A percentile compares a stretch with the other conserved stretches of the same genome.
Evolutionary conservation across 208 protist genomes (phyloP).

Genomic region (Tritrichomonas musculus): DNA sequence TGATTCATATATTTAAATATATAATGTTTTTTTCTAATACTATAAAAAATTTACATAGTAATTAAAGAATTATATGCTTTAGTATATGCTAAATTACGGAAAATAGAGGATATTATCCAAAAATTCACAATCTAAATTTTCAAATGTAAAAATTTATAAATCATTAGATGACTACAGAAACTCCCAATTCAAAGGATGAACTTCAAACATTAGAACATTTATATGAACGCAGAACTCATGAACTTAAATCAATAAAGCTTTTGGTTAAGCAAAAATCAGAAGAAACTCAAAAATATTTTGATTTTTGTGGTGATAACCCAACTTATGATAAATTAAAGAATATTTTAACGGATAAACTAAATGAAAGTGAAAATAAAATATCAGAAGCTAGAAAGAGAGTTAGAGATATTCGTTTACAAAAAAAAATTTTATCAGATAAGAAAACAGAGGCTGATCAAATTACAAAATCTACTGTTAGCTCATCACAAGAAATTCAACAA

Average conservation of each 20-base stretch:
- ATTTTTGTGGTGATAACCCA: background rate
- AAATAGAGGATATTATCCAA: too few relatives aligned
- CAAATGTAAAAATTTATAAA: too few relatives aligned
- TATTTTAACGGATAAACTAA: background rate
- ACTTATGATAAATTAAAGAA: background rate
- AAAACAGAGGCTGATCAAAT: conserved; percentile 14
- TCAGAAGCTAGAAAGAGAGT: background rate
- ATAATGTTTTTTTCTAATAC: too few relatives aligned
- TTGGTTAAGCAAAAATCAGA: conserved; percentile 14
- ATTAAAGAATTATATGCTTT: too few relatives aligned
- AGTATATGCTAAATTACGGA: too few relatives aligned
- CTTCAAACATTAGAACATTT: background rate
- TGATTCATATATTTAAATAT: too few relatives aligned
- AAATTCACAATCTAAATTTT: too few relatives aligned
- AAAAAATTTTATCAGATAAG: background rate
- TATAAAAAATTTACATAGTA: too few relatives aligned
- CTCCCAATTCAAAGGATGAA: too few relatives aligned
- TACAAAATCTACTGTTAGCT: background rate
- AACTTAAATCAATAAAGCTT: background rate
- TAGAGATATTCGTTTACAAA: background rate
- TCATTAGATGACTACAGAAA: too few relatives aligned
- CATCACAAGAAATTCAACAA: background rate
- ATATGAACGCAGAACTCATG: background rate
- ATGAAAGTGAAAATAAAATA: background rate
- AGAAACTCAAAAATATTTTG: background rate